Evolutionary conservation across 169 alveolate species (phyloP).

Genomic region (Eimeria necatrix): DNA sequence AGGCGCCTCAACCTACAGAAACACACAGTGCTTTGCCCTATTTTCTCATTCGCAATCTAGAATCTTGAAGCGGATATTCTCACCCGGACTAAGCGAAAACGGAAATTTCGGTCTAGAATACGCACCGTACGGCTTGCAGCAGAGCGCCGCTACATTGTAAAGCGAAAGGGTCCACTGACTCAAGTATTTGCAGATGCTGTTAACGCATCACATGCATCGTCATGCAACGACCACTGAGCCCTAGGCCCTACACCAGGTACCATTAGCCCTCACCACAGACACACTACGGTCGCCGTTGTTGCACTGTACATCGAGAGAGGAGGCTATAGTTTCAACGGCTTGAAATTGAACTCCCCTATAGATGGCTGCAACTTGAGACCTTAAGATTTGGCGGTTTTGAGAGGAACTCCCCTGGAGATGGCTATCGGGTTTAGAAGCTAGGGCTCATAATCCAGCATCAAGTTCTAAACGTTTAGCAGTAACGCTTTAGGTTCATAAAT

Average conservation of each 20-base stretch:
- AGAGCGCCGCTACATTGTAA: conserved; percentile 39
- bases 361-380: neutral
- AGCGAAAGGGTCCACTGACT: conserved; percentile 41
- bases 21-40: neutral
- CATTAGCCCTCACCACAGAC: neutral
- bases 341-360: neutral
- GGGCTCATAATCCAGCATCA: neutral
- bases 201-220: no score
- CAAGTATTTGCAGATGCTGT: conserved; percentile 53
- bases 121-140: conserved; percentile 59
- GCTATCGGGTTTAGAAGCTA: neutral
- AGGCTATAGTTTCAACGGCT: neutral
- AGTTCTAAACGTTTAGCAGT: no score
- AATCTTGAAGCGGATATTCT: neutral
- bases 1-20: conserved; percentile 60
- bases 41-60: neutral
- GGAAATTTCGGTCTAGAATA: neutral
- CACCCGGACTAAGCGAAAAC: neutral
- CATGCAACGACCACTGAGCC: neutral
- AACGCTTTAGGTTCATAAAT: no score
- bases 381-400: neutral
- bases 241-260: neutral
- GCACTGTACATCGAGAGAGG: neutral
- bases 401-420: neutral
- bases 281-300: neutral